phyloP scores from a whole-genome alignment of 352 stramenopile species.

The Sclerospora graminicola region DNA sequence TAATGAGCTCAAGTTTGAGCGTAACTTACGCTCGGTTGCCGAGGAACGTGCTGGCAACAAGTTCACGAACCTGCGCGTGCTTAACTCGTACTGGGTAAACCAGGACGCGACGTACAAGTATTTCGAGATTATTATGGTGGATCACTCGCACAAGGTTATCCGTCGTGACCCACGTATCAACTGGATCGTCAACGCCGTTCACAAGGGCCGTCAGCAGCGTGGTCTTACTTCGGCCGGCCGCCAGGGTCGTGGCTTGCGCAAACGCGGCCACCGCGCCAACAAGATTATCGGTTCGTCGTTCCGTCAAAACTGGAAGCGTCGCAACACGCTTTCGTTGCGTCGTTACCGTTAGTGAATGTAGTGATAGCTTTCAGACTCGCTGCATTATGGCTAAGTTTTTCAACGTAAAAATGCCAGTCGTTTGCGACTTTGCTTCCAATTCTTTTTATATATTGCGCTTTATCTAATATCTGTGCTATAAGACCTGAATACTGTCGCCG shows the following conservation, averaged over 20 bases:
- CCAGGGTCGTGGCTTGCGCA: slow-evolving; percentile 95
- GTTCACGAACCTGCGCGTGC: slow-evolving; percentile 96
- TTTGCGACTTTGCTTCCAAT: slow-evolving; percentile 34
- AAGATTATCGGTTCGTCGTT: slow-evolving; percentile 97
- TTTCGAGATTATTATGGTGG: slow-evolving; percentile 99
- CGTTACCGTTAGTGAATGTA: slow-evolving; percentile 92
- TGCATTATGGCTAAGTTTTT: slow-evolving; percentile 16
- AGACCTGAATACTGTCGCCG: too few species aligned
- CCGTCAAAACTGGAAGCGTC: slow-evolving; percentile 96
- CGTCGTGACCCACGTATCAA: slow-evolving; percentile 99
- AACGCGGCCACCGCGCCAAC: slow-evolving; percentile 98
- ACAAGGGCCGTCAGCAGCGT: slow-evolving; percentile 99
- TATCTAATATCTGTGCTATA: neutral
- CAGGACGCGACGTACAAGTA: slow-evolving; percentile 99
- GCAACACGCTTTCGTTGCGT: slow-evolving; percentile 97
- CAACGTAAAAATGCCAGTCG: slow-evolving; percentile 23
- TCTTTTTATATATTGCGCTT: slow-evolving; percentile 3
- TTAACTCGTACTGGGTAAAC: slow-evolving; percentile 99
- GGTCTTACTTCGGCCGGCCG: slow-evolving; percentile 97
- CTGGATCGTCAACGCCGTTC: slow-evolving; percentile 98
- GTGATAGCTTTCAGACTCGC: slow-evolving; percentile 18
- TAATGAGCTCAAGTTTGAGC: slow-evolving; percentile 98
- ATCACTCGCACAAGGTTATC: slow-evolving; percentile 97
- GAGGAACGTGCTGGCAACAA: slow-evolving; percentile 98
- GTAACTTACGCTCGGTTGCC: slow-evolving; percentile 96